Conservation (phyloP, 805 yeast species). For the Candida tammaniensis region DNA sequence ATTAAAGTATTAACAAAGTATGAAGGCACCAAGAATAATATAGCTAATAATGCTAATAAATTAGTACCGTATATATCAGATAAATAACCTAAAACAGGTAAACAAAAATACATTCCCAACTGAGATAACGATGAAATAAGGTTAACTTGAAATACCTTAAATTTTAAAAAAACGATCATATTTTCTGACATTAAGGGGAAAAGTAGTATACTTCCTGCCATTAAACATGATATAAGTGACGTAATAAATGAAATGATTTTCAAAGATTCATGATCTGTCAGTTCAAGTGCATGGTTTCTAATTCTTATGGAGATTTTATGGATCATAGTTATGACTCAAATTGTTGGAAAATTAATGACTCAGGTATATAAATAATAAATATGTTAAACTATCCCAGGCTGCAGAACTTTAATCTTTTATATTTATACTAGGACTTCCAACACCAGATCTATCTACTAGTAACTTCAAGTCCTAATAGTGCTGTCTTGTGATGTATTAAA, state of each 20-base stretch:
- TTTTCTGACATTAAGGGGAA: conserved; percentile 78
- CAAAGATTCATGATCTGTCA: conserved; percentile 22
- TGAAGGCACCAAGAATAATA: conserved; percentile 64
- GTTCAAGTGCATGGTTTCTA: conserved; percentile 1
- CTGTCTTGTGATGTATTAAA: no score
- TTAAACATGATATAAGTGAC: conserved; percentile 62
- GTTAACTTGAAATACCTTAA: conserved; percentile 65
- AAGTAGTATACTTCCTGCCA: conserved; percentile 79
- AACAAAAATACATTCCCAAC: conserved; percentile 78
- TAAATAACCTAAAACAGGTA: conserved; percentile 77
- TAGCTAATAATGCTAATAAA: conserved; percentile 58
- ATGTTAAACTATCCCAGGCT: no score
- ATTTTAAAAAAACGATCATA: conserved; percentile 56
- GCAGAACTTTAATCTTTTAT: no score
- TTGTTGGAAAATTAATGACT: no score
- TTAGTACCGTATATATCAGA: conserved; percentile 89
- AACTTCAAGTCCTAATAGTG: no score
- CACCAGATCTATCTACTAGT: no score
- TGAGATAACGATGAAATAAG: conserved; percentile 70
- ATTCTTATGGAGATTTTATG: conserved; percentile 3
- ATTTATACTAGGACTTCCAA: no score
- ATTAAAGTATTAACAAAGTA: conserved; percentile 41
- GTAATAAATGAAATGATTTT: conserved; percentile 52
- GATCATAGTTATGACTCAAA: conserved; percentile 3
- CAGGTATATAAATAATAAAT: no score